phyloP scores from a whole-genome alignment of 768 basidiomycete species.

The Rhodotorula graminis region DNA sequence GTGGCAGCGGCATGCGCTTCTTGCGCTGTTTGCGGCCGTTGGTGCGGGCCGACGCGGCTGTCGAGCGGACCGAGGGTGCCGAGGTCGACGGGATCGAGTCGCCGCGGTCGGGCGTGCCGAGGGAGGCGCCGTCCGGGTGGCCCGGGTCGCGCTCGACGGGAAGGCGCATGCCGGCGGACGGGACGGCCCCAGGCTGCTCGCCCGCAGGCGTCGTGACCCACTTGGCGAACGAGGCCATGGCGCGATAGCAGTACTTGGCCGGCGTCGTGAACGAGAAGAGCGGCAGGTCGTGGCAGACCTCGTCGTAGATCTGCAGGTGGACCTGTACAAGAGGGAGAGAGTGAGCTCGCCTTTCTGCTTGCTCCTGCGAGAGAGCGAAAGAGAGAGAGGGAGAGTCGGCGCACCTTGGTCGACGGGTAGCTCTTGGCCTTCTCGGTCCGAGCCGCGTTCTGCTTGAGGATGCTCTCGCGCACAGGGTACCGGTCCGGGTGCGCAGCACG shows the following conservation, averaged over 20 bases:
- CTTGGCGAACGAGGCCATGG: slow-evolving; percentile 49
- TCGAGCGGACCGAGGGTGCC: not conserved
- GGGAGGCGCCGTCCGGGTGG: slow-evolving; percentile 5
- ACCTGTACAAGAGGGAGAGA: slow-evolving; percentile 2
- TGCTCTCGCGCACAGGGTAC: slow-evolving; percentile 60
- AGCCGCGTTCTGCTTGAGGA: slow-evolving; percentile 52
- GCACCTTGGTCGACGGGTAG: slow-evolving; percentile 40
- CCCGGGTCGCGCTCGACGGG: slow-evolving; percentile 9
- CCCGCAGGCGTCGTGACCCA: slow-evolving; percentile 44
- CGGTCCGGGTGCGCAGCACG: slow-evolving; percentile 78
- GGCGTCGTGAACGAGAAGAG: slow-evolving; percentile 44
- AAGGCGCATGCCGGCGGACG: not conserved
- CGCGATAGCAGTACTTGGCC: slow-evolving; percentile 49
- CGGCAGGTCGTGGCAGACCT: slow-evolving; percentile 41
- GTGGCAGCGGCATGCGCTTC: not conserved
- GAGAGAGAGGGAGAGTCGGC: not conserved
- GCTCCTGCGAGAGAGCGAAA: not conserved
- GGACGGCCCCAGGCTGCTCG: not conserved
- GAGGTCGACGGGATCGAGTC: not conserved
- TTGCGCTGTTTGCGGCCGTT: not conserved
- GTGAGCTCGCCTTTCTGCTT: too few relatives aligned
- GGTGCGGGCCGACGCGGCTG: not conserved
- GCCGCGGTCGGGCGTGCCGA: not conserved
- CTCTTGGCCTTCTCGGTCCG: slow-evolving; percentile 14
- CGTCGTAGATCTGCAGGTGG: slow-evolving; percentile 41